These are phyloP conservation scores for Phlebiopsis flavidoalba DNA, from an alignment of 768 basidiomycete genomes.

Conservation along the genomic window DNA sequence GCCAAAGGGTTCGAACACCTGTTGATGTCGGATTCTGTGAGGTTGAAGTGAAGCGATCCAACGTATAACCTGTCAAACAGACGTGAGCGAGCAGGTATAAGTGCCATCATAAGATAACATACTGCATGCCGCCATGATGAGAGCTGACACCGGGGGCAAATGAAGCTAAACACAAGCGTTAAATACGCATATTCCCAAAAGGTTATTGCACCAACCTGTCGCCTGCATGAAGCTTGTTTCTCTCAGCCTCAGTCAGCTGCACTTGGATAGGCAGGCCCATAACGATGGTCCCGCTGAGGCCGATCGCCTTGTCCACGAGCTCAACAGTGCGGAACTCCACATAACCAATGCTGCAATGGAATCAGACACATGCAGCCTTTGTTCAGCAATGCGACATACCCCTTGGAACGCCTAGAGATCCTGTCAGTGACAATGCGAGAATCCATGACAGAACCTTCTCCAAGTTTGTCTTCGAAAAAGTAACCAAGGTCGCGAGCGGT, in stretches of 20 bases:
- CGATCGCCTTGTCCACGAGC: slow-evolving; percentile 85
- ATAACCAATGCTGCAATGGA: slow-evolving; percentile 77
- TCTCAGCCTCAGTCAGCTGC: slow-evolving; percentile 94
- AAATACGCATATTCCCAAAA: slow-evolving; percentile 1
- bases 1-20: slow-evolving; percentile 99
- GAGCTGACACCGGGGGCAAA: slow-evolving; percentile 78
- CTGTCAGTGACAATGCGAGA: slow-evolving; percentile 95
- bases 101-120: slow-evolving; percentile 29
- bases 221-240: slow-evolving; percentile 84
- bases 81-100: slow-evolving; percentile 7
- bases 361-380: neutral
- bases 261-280: slow-evolving; percentile 98
- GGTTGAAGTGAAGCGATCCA: slow-evolving; percentile 93
- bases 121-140: slow-evolving; percentile 79
- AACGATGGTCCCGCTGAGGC: slow-evolving; percentile 89
- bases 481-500: slow-evolving; percentile 96
- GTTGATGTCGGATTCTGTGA: slow-evolving; percentile 95
- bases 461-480: slow-evolving; percentile 97
- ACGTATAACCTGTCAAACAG: slow-evolving; percentile 74
- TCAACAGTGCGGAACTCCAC: slow-evolving; percentile 94
- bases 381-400: slow-evolving; percentile 41
- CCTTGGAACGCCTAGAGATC: slow-evolving; percentile 94
- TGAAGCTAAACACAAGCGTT: slow-evolving; percentile 47
- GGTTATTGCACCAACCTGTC: slow-evolving; percentile 59
- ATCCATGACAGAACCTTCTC: slow-evolving; percentile 91